These are phyloP conservation scores for Septoria petroselini DNA, from an alignment of 2,329 filamentous ascomycete species.

Conservation along the genomic window DNA sequence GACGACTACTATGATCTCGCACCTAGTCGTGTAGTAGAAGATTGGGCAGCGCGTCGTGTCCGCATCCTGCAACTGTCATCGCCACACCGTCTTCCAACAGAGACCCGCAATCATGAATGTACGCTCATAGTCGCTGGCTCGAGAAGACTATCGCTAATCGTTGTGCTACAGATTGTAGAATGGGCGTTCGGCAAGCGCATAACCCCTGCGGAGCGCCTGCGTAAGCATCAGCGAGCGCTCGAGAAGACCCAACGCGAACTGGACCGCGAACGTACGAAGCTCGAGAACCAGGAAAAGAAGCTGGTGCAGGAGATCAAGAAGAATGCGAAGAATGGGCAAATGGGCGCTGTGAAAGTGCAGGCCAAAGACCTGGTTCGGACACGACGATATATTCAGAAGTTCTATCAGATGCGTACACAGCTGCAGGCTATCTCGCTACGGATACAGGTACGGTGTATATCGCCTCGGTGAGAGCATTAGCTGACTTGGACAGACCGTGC, in stretches of 20 bases:
- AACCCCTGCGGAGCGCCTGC: conserved; percentile 87
- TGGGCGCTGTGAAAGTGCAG: conserved; percentile 98
- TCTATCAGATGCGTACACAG: conserved; percentile 97
- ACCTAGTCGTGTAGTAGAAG: too few relatives aligned
- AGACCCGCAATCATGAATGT: conserved; percentile 56
- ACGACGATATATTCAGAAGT: conserved; percentile 94
- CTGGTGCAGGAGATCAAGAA: conserved; percentile 95
- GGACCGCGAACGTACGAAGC: conserved; percentile 88
- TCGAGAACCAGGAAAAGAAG: conserved; percentile 99
- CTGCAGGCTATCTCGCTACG: conserved; percentile 91
- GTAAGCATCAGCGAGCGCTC: conserved; percentile 92
- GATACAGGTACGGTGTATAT: conserved; percentile 67
- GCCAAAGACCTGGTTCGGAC: conserved; percentile 95
- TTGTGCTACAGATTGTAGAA: conserved; percentile 71
- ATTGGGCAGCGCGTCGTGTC: too few relatives aligned
- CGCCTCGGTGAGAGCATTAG: not conserved
- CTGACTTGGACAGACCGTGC: conserved; percentile 66
- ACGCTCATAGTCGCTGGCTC: conserved; percentile 26
- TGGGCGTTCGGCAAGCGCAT: conserved; percentile 99
- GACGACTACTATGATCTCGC: too few relatives aligned
- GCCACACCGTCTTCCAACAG: too few relatives aligned
- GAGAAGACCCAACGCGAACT: conserved; percentile 97
- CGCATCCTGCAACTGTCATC: too few relatives aligned
- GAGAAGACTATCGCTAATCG: not conserved
- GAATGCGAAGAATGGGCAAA: conserved; percentile 95